phyloP scores from a whole-genome alignment of 2,329 filamentous ascomycete species.

The Aspergillus quadricinctus region DNA sequence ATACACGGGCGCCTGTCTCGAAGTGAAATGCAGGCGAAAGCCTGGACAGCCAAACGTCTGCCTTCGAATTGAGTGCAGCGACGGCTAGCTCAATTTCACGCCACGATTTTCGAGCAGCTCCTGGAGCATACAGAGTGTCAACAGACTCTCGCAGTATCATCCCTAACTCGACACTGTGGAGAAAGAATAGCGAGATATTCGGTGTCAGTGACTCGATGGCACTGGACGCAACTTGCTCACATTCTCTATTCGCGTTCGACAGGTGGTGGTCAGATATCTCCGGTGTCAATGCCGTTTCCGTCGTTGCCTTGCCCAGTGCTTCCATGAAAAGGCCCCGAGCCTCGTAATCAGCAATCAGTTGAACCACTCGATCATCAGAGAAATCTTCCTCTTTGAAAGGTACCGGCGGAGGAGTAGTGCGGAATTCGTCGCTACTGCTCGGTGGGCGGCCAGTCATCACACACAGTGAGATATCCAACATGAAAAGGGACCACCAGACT shows the following conservation, averaged over 20 bases:
- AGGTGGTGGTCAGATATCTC: slow-evolving; percentile 11
- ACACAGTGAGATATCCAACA: slow-evolving; percentile 38
- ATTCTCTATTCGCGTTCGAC: slow-evolving; percentile 11
- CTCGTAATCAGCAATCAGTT: slow-evolving; percentile 32
- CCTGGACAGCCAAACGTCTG: slow-evolving; percentile 36
- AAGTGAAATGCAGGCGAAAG: slow-evolving; percentile 37
- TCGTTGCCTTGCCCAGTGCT: slow-evolving; percentile 12
- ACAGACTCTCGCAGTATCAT: slow-evolving; percentile 34
- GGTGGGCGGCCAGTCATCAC: slow-evolving; percentile 42
- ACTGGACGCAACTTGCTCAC: slow-evolving; percentile 18
- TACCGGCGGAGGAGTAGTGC: slow-evolving; percentile 39
- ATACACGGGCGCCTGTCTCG: slow-evolving; percentile 22
- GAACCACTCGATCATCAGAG: slow-evolving; percentile 24
- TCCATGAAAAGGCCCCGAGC: slow-evolving; percentile 27
- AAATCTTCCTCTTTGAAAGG: slow-evolving; percentile 39
- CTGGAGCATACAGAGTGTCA: slow-evolving; percentile 36
- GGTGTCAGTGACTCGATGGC: slow-evolving; percentile 29
- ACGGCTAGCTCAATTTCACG: slow-evolving; percentile 35
- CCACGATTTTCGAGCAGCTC: slow-evolving; percentile 31
- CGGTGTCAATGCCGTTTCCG: slow-evolving; percentile 6
- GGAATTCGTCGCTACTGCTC: slow-evolving; percentile 35
- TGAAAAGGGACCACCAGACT: slow-evolving; percentile 43
- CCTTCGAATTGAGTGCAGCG: slow-evolving; percentile 28
- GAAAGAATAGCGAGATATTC: slow-evolving; percentile 36
- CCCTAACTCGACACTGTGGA: slow-evolving; percentile 36